phyloP scores from a whole-genome alignment of 176 grass and related monocot genomes.

The Elaeis guineensis region DNA sequence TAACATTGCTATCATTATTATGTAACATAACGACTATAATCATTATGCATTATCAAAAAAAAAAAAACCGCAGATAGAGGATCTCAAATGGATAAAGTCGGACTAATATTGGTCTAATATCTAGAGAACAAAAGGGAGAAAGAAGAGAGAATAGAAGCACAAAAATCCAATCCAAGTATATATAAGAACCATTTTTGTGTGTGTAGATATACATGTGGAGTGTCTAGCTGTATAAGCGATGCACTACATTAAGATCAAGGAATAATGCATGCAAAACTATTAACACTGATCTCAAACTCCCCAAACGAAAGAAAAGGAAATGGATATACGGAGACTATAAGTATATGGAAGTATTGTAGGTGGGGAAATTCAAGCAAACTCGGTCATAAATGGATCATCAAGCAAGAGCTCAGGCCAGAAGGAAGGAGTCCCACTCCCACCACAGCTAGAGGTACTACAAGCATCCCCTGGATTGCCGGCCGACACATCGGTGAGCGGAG shows the following conservation, averaged over 20 bases:
- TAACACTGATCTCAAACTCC: slow-evolving; percentile 31
- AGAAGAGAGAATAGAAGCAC: slow-evolving; percentile 1
- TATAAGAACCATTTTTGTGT: not conserved
- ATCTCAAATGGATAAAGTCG: too few relatives aligned
- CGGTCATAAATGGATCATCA: slow-evolving; percentile 51
- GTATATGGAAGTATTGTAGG: slow-evolving; percentile 13
- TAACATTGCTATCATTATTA: too few relatives aligned
- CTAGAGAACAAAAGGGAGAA: slow-evolving; percentile 3
- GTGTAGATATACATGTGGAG: slow-evolving; percentile 35
- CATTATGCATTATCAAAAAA: too few relatives aligned
- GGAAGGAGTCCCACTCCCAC: slow-evolving; percentile 34
- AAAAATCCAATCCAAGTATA: slow-evolving; percentile 34
- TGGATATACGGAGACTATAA: slow-evolving; percentile 18
- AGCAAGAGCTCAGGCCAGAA: slow-evolving; percentile 56
- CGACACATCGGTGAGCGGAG: slow-evolving; percentile 56
- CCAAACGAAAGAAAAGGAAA: slow-evolving; percentile 26
- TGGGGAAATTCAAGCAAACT: slow-evolving; percentile 49
- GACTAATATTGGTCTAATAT: too few relatives aligned
- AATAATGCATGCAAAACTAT: slow-evolving; percentile 32
- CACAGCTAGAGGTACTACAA: slow-evolving; percentile 64
- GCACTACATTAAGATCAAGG: slow-evolving; percentile 27
- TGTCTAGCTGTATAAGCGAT: slow-evolving; percentile 27
- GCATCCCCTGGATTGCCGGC: slow-evolving; percentile 58
- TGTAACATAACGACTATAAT: too few relatives aligned
- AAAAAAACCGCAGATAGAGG: too few relatives aligned